These are phyloP conservation scores for Craterostigma plantagineum DNA, from an alignment of 257 asterid species.

Conservation along the genomic window DNA sequence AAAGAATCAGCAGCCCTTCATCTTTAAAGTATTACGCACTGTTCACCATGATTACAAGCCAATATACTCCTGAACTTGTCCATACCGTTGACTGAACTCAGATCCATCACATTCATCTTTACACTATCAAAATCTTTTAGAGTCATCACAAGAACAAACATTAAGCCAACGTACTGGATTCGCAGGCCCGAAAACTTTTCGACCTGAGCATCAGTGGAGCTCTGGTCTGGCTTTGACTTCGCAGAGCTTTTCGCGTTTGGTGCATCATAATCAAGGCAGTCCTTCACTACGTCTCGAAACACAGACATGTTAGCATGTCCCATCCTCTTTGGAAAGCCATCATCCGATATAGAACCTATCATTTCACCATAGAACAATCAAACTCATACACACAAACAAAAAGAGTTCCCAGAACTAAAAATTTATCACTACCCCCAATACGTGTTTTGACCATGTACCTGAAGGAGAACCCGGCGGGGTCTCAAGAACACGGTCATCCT, in stretches of 20 bases:
- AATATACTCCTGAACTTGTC: not conserved
- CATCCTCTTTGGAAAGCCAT: constrained; percentile 23
- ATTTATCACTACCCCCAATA: not conserved
- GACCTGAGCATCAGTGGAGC: constrained; percentile 26
- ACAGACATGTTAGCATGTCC: constrained; percentile 61
- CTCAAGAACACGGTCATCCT: constrained; percentile 65
- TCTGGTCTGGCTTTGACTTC: constrained; percentile 20
- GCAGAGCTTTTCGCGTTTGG: constrained; percentile 24
- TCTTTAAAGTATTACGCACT: not conserved
- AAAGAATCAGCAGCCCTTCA: not conserved
- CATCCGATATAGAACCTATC: constrained; percentile 57
- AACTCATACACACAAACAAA: not conserved
- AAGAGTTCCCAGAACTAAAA: not conserved
- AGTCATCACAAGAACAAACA: not conserved
- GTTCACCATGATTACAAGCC: not conserved
- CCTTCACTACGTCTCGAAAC: constrained; percentile 63
- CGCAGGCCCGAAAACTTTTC: constrained; percentile 83
- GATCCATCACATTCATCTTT: no score
- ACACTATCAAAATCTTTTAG: no score
- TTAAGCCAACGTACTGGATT: constrained; percentile 35
- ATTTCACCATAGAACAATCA: not conserved
- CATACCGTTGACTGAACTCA: no score
- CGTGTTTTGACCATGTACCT: constrained; percentile 16
- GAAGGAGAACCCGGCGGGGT: constrained; percentile 90
- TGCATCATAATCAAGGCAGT: constrained; percentile 62